A percentile compares a stretch with the other conserved stretches of the same genome.
Conservation (phyloP, 2,329 filamentous ascomycete species). For the Phyllosticta citribraziliensis region DNA sequence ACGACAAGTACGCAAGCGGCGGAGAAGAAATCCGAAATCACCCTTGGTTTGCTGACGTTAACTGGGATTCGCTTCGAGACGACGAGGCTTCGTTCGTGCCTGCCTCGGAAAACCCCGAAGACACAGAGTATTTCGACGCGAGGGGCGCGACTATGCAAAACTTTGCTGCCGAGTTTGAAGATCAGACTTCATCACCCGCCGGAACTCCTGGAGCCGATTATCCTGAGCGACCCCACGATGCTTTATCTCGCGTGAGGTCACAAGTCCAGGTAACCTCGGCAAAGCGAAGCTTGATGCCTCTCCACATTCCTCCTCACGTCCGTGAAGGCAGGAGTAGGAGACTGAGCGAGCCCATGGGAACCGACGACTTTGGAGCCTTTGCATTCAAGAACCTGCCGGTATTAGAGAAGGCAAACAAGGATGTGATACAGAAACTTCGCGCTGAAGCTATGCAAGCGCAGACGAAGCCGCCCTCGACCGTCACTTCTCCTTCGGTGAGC, state of each 20-base stretch:
- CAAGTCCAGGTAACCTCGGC: conserved; percentile 72
- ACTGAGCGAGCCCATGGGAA: conserved; percentile 77
- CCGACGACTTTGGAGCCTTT: conserved; percentile 93
- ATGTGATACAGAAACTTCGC: conserved; percentile 91
- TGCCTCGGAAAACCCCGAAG: conserved; percentile 83
- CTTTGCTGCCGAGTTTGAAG: conserved; percentile 90
- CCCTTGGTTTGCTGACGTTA: conserved; percentile 76
- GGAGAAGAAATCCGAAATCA: conserved; percentile 87
- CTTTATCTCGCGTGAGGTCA: conserved; percentile 76
- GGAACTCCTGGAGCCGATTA: conserved; percentile 65
- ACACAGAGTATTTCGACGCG: conserved; percentile 95
- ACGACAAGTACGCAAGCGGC: conserved; percentile 72
- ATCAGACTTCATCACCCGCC: conserved; percentile 67
- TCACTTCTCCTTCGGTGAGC: conserved; percentile 31
- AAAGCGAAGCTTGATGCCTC: conserved; percentile 85
- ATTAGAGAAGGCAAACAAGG: conserved; percentile 95
- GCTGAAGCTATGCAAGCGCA: conserved; percentile 76
- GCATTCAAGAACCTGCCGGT: conserved; percentile 96
- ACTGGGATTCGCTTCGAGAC: conserved; percentile 85
- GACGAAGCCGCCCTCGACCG: conserved; percentile 36
- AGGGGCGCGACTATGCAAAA: conserved; percentile 85
- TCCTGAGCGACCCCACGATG: conserved; percentile 85
- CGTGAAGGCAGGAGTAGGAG: conserved; percentile 80
- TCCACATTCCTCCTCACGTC: conserved; percentile 94
- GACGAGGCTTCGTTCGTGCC: conserved; percentile 95